Conservation (phyloP, 2,329 filamentous ascomycete genomes). For the Epichloe elymi region DNA sequence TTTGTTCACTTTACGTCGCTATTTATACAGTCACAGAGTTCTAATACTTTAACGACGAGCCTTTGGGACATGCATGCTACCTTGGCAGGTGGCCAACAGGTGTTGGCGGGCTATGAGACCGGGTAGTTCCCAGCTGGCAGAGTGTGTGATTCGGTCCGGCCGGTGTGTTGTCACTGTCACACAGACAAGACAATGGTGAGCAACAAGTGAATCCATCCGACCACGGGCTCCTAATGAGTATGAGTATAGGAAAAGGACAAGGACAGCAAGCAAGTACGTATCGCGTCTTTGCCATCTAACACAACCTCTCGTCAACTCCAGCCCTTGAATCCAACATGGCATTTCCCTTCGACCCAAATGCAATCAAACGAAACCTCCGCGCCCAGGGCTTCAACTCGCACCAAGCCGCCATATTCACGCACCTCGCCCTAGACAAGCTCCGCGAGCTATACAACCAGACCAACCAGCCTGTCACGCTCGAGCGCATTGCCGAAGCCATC, state of each 20-base stretch:
- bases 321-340: constrained; percentile 3
- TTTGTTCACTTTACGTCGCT: background rate
- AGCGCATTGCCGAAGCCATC: constrained; percentile 12
- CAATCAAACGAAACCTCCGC: constrained; percentile 9
- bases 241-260: background rate
- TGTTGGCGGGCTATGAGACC: background rate
- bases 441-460: constrained; percentile 6
- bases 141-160: background rate
- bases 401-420: constrained; percentile 11
- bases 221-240: background rate
- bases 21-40: background rate
- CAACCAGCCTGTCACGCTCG: constrained; percentile 7
- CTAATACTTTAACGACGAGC: background rate
- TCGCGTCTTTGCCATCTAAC: background rate
- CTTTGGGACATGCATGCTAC: background rate
- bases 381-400: constrained; percentile 9
- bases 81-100: background rate
- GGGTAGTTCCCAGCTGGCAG: background rate
- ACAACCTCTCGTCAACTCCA: no score
- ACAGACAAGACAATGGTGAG: background rate
- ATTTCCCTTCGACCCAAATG: constrained; percentile 9
- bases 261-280: background rate
- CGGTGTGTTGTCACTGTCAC: background rate
- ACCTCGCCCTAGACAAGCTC: constrained; percentile 11
- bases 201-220: background rate